These are phyloP conservation scores for Lentinula sp. DNA, from an alignment of 768 basidiomycete genomes.

Conservation along the genomic window DNA sequence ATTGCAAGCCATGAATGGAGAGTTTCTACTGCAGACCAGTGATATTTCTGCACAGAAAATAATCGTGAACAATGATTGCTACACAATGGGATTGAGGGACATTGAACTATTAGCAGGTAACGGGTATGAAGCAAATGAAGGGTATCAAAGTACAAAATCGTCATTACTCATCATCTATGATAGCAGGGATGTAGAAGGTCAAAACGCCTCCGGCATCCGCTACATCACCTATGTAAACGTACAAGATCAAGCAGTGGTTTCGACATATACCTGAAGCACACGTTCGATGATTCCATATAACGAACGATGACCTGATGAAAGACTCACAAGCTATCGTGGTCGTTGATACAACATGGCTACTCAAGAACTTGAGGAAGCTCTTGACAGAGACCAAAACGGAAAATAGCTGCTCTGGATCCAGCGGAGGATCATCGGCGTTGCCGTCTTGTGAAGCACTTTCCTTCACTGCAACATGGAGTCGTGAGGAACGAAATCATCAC, in stretches of 20 bases:
- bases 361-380: slow-evolving; percentile 78
- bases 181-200: slow-evolving; percentile 83
- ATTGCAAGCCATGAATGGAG: too few species aligned
- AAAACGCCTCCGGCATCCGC: slow-evolving; percentile 78
- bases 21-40: too few species aligned
- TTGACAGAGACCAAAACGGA: slow-evolving; percentile 65
- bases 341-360: slow-evolving; percentile 72
- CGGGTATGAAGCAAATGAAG: background rate
- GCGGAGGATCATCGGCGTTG: slow-evolving; percentile 26
- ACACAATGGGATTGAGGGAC: background rate
- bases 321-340: slow-evolving; percentile 80
- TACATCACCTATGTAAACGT: slow-evolving; percentile 82
- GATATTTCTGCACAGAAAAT: too few species aligned
- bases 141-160: background rate
- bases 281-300: background rate
- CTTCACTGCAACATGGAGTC: slow-evolving; percentile 8
- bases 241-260: slow-evolving; percentile 79
- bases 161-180: slow-evolving; percentile 49
- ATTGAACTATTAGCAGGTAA: background rate
- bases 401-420: slow-evolving; percentile 54
- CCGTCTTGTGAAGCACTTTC: slow-evolving; percentile 17
- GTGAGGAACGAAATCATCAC: background rate
- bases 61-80: background rate
- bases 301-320: background rate
- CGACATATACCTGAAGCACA: slow-evolving; percentile 63